A percentile compares a stretch with the other conserved stretches of the same genome.
Conservation (phyloP, 345 rosid species). For the Triadica sebifera region DNA sequence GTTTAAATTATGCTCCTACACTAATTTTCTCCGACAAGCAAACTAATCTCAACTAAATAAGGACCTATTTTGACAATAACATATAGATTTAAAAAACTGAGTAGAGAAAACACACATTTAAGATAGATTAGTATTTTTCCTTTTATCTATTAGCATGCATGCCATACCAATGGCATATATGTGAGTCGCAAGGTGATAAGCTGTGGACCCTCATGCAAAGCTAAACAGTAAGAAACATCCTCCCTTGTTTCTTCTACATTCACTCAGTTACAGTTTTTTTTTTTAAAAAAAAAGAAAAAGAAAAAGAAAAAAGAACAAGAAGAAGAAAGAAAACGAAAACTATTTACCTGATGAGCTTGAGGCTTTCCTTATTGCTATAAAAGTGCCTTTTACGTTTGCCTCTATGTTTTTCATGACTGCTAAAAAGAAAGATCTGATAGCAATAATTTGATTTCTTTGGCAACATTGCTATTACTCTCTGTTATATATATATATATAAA, state of each 20-base stretch:
- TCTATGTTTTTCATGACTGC: neutral
- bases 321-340: neutral
- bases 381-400: neutral
- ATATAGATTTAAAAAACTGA: too few relatives aligned
- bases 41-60: too few relatives aligned
- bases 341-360: neutral
- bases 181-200: too few relatives aligned
- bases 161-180: too few relatives aligned
- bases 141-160: too few relatives aligned
- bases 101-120: too few relatives aligned
- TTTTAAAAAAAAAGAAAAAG: too few relatives aligned
- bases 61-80: too few relatives aligned
- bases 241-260: constrained; percentile 16
- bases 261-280: constrained; percentile 16
- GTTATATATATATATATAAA: neutral
- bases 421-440: neutral
- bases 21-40: too few relatives aligned
- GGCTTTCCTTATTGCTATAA: neutral
- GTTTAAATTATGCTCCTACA: too few relatives aligned
- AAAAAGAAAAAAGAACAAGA: neutral
- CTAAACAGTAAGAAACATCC: constrained; percentile 19
- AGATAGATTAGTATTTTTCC: too few relatives aligned
- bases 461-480: neutral
- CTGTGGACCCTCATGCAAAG: constrained; percentile 18
- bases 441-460: constrained; percentile 7